These are phyloP conservation scores for Leptodontidium sp. DNA, from an alignment of 2,329 filamentous ascomycete genomes.

Conservation along the genomic window DNA sequence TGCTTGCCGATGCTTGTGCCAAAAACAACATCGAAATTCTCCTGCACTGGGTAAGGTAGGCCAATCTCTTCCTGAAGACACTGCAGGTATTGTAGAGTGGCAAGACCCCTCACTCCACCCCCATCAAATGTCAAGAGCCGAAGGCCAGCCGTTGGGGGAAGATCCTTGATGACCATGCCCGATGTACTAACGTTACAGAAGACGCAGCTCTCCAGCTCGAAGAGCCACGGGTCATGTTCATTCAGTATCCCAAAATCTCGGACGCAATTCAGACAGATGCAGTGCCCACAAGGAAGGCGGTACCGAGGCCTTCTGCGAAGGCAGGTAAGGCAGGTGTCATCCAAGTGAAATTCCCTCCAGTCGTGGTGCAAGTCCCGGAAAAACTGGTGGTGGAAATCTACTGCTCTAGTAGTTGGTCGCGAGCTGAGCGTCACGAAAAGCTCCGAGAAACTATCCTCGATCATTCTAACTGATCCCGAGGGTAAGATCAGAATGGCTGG, in stretches of 20 bases:
- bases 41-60: too few species aligned
- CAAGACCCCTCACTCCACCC: not conserved
- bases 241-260: not conserved
- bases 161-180: not conserved
- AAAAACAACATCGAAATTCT: slow-evolving; percentile 8
- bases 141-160: not conserved
- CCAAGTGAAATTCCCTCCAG: not conserved
- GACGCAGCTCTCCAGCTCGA: not conserved
- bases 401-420: not conserved
- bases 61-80: too few species aligned
- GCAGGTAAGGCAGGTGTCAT: too few species aligned
- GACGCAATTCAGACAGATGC: not conserved
- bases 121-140: not conserved
- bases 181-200: not conserved
- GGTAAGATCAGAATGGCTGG: not conserved
- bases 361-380: not conserved
- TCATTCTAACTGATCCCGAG: not conserved
- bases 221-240: not conserved
- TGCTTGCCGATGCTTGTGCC: not conserved
- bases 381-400: not conserved
- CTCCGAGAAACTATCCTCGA: slow-evolving; percentile 5
- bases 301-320: not conserved
- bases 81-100: not conserved
- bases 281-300: not conserved
- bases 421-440: not conserved